Evolutionary conservation across 1,139 yeast genomes (phyloP).

Genomic region (Hyphopichia khmerensis): DNA sequence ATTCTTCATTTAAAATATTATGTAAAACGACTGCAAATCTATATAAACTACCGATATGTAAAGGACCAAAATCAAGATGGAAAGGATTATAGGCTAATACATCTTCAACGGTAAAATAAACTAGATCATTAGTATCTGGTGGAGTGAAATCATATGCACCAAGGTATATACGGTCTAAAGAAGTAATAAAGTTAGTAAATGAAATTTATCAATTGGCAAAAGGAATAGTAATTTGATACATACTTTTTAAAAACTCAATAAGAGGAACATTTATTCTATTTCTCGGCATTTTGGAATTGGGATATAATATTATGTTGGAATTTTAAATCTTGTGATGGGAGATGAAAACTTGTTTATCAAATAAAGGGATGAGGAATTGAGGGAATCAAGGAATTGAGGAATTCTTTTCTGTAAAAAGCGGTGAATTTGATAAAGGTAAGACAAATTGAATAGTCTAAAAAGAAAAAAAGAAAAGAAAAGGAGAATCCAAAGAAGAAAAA

Average conservation of each 20-base stretch:
- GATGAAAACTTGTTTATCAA: too few species aligned
- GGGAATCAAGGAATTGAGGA: too few species aligned
- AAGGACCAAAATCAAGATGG: slow-evolving; percentile 94
- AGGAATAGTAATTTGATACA: slow-evolving; percentile 14
- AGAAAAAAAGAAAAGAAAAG: too few species aligned
- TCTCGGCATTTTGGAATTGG: slow-evolving; percentile 16
- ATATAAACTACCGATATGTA: slow-evolving; percentile 89
- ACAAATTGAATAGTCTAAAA: too few species aligned
- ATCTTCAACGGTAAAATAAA: slow-evolving; percentile 90
- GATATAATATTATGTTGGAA: background rate
- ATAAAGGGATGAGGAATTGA: too few species aligned
- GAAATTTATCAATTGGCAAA: background rate
- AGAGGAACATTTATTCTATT: slow-evolving; percentile 30
- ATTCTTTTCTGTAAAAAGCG: too few species aligned
- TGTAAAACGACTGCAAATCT: slow-evolving; percentile 94
- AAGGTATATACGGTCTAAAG: slow-evolving; percentile 74
- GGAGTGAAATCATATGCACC: slow-evolving; percentile 88
- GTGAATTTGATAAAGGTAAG: too few species aligned
- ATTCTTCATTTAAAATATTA: slow-evolving; percentile 82
- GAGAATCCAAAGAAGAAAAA: too few species aligned
- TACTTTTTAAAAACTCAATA: slow-evolving; percentile 48
- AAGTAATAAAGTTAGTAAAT: slow-evolving; percentile 17
- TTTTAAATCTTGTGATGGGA: too few species aligned
- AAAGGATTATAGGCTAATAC: slow-evolving; percentile 88
- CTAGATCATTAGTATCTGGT: slow-evolving; percentile 69